Percentiles rank a stretch among this genome's conserved stretches.
Evolutionary conservation across 2,329 filamentous ascomycete genomes (phyloP).

Genomic region (Scedosporium apiospermum): DNA sequence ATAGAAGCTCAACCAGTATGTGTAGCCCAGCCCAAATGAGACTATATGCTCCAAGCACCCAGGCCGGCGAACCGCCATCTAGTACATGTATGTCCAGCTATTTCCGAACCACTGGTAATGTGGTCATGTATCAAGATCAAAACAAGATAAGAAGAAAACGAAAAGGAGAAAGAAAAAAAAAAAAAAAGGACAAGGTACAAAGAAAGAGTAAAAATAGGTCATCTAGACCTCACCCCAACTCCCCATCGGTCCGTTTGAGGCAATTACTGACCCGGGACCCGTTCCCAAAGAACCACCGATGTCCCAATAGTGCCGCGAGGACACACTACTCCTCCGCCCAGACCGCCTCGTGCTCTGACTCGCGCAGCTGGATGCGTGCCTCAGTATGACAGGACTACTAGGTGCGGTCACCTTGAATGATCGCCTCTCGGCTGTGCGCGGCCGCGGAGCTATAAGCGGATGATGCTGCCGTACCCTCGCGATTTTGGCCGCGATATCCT

Average conservation of each 20-base stretch:
- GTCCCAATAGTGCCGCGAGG: constrained; percentile 86
- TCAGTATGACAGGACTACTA: constrained; percentile 35
- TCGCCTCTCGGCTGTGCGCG: constrained; percentile 41
- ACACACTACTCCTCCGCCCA: constrained; percentile 56
- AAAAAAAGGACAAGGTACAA: neutral
- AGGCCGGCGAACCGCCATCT: neutral
- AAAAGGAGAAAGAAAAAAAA: neutral
- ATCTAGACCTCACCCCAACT: constrained; percentile 66
- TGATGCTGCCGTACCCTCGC: constrained; percentile 84
- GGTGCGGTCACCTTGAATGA: constrained; percentile 46
- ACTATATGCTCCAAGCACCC: neutral
- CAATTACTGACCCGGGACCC: constrained; percentile 51
- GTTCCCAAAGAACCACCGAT: constrained; percentile 73
- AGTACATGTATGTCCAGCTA: neutral
- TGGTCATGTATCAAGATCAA: neutral
- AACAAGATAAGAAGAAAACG: neutral
- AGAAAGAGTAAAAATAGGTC: neutral
- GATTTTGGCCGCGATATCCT: constrained; percentile 65
- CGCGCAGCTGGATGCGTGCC: constrained; percentile 61
- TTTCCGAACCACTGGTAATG: neutral
- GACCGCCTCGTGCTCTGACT: constrained; percentile 78
- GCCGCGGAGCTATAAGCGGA: constrained; percentile 62
- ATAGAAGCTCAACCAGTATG: neutral
- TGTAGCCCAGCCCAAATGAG: neutral
- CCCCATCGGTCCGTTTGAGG: constrained; percentile 57